Conservation (phyloP, 2,329 filamentous ascomycete genomes). For the Penicillium janthinellum region DNA sequence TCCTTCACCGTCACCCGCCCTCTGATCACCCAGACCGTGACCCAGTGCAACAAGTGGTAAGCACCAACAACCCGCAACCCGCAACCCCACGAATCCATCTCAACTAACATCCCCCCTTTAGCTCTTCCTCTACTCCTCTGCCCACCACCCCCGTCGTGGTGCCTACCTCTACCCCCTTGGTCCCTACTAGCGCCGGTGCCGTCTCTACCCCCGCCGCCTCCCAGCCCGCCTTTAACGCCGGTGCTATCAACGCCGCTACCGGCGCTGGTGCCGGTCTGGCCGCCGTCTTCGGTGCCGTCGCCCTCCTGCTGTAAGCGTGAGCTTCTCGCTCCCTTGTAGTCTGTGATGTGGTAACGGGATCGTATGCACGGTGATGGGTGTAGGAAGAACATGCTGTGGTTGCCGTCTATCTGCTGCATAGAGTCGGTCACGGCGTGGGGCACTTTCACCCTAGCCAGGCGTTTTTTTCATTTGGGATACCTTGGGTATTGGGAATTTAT, state of each 20-base stretch:
- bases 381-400: neutral
- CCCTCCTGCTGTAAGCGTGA: slow-evolving; percentile 47
- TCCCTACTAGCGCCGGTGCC: slow-evolving; percentile 19
- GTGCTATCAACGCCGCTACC: slow-evolving; percentile 51
- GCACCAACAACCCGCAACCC: neutral
- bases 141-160: slow-evolving; percentile 21
- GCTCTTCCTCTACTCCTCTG: slow-evolving; percentile 27
- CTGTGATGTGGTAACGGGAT: slow-evolving; percentile 5
- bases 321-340: neutral
- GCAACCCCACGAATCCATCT: neutral
- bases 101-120: slow-evolving; percentile 13
- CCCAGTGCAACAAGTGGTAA: slow-evolving; percentile 47
- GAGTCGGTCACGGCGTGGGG: neutral
- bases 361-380: slow-evolving; percentile 4
- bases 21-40: slow-evolving; percentile 56
- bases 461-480: slow-evolving; percentile 6
- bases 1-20: slow-evolving; percentile 65
- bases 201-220: slow-evolving; percentile 26
- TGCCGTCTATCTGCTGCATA: neutral
- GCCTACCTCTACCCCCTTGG: slow-evolving; percentile 26
- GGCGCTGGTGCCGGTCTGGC: slow-evolving; percentile 55
- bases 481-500: slow-evolving; percentile 2
- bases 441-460: slow-evolving; percentile 11
- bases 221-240: slow-evolving; percentile 49
- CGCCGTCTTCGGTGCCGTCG: slow-evolving; percentile 55